Evolutionary conservation across 2,329 filamentous ascomycete genomes (phyloP), one percentile per base, ranked within the genome.

Genomic region (Fusarium verticillioides): DNA sequence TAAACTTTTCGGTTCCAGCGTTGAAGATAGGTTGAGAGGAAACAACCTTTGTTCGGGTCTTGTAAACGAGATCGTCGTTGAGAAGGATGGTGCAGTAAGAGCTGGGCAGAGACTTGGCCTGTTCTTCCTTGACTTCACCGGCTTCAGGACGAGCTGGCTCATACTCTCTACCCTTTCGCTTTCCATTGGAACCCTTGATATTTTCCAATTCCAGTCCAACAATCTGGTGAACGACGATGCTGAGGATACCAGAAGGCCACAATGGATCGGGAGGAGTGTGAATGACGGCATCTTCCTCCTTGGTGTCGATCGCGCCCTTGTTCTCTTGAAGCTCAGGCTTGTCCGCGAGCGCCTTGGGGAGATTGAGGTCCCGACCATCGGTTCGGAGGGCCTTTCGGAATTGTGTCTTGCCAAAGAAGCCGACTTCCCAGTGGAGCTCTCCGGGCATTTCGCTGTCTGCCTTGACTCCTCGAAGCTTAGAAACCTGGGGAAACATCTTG

Each of bases 21-120:
- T 98, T 98, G 87, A 97, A 98, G 73, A 98, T 98, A 4, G 96
- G 96, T 81, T 97, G 95, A 59, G 94, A 97, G 40, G 93, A 97
- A 12, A 97, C 93, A 8, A 95, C 95, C 85, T 99, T 98, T 40
- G 94, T 90, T 78, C 96, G 90, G n/a, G 96, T 98, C 79, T 96
- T 95, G 85, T 98, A 98, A 23, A 95, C 89, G 75, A 97, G 83
- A 77, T 97, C 91, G 78, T 98, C 96, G 75, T 98, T 98, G 81
- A 93, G 87, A 16, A 96, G 84, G 61, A 99, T 95, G 3, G 95
- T 98, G 84, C 95, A 98, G 83, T 99, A 99, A 43, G 94, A 94
- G 69, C 93, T 97, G 0, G 96, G 96, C 36, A 98, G 85, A 56
- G 92, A 88, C 72, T 91, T 92, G 74, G 93, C 89, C 77, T 94